Percentiles rank a stretch among this genome's conserved stretches.
Evolutionary conservation across 345 rosid species (phyloP).

Genomic region (Salix arbutifolia): DNA sequence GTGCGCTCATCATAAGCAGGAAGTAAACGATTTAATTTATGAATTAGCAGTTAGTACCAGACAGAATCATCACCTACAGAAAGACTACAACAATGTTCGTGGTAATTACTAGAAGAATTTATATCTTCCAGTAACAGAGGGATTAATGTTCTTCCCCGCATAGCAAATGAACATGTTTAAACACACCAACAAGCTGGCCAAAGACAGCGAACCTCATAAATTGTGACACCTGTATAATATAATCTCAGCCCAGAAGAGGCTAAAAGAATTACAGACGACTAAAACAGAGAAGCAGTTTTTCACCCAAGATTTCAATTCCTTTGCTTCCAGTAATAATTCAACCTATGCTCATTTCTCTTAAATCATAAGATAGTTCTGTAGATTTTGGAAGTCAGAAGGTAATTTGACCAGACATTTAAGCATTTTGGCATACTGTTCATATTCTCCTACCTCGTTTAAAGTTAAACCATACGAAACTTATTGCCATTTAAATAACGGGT

Average conservation of each 20-base stretch:
- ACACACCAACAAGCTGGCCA: not conserved
- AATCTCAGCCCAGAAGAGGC: not conserved
- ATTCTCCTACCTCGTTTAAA: too few species aligned
- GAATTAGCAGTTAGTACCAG: not conserved
- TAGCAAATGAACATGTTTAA: not conserved
- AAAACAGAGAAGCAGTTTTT: too few species aligned
- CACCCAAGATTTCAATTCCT: too few species aligned
- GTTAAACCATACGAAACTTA: too few species aligned
- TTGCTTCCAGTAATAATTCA: too few species aligned
- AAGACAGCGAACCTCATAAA: not conserved
- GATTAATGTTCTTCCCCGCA: not conserved
- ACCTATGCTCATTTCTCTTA: too few species aligned
- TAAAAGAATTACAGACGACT: too few species aligned
- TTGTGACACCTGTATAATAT: not conserved
- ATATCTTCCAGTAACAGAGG: not conserved
- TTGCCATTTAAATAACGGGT: too few species aligned
- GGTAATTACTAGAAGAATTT: not conserved
- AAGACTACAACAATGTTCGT: not conserved
- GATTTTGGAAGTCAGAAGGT: too few species aligned
- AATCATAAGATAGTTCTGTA: too few species aligned
- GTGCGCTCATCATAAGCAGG: not conserved
- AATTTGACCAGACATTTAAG: too few species aligned
- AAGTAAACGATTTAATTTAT: not conserved
- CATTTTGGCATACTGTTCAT: too few species aligned
- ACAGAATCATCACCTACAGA: not conserved